These are phyloP conservation scores for Coemansia pectinata DNA, from an alignment of 192 early-diverging fungal species.

Conservation along the genomic window DNA sequence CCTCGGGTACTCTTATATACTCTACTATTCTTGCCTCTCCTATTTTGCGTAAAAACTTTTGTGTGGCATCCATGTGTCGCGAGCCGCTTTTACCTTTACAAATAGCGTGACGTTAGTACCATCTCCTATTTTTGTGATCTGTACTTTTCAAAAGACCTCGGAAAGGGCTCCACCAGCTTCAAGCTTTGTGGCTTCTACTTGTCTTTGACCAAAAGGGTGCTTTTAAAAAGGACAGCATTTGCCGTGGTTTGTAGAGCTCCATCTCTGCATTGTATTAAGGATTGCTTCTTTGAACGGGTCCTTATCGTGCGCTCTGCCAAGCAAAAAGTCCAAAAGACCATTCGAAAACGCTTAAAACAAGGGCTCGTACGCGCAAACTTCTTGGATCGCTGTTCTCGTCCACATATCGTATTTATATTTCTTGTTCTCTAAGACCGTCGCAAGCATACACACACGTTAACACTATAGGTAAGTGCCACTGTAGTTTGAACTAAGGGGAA, in stretches of 20 bases:
- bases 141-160: background rate
- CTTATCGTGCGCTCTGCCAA: background rate
- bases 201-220: background rate
- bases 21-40: background rate
- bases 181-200: background rate
- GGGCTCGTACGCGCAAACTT: background rate
- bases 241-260: background rate
- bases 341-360: background rate
- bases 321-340: conserved; percentile 3
- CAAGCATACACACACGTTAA: background rate
- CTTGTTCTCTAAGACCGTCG: background rate
- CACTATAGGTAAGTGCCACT: conserved; percentile 5
- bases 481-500: background rate
- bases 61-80: background rate
- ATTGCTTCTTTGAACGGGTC: background rate
- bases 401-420: background rate
- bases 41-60: background rate
- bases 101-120: background rate
- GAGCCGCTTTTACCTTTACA: background rate
- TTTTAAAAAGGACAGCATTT: background rate
- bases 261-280: conserved; percentile 1
- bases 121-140: background rate
- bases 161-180: background rate
- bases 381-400: conserved; percentile 1
- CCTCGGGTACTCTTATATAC: conserved; percentile 1